These are phyloP conservation scores for Alternaria sp. DNA, from an alignment of 2,329 filamentous ascomycete genomes.

Conservation along the genomic window DNA sequence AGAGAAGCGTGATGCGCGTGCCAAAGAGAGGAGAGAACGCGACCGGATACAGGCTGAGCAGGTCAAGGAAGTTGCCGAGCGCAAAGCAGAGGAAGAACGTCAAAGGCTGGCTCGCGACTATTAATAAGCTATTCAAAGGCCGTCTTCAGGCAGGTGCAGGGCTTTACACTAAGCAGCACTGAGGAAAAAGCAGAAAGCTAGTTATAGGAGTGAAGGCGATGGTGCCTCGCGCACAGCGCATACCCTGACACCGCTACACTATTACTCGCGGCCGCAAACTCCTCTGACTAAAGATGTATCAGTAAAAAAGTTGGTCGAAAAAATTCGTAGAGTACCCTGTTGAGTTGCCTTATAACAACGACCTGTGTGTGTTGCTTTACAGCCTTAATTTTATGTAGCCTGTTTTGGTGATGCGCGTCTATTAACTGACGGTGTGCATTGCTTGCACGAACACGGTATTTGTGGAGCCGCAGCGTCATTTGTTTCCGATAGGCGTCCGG, in stretches of 20 bases:
- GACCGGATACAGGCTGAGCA: background rate
- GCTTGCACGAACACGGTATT: too few relatives aligned
- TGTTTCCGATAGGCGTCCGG: too few relatives aligned
- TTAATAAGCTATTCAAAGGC: background rate
- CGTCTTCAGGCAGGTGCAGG: background rate
- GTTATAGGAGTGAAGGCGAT: background rate
- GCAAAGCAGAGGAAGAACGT: background rate
- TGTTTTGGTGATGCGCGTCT: background rate
- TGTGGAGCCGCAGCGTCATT: too few relatives aligned
- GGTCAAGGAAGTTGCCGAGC: background rate
- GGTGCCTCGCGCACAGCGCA: background rate
- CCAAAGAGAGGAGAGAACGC: background rate
- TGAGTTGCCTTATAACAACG: too few relatives aligned
- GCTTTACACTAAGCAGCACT: background rate
- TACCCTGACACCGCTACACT: background rate
- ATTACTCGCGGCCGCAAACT: background rate
- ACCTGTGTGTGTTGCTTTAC: too few relatives aligned
- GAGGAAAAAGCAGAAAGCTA: background rate
- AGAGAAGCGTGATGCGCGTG: background rate
- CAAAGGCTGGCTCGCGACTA: background rate
- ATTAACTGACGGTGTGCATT: too few relatives aligned
- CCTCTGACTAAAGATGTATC: background rate
- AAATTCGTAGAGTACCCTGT: too few relatives aligned
- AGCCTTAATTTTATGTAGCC: too few relatives aligned
- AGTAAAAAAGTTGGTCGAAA: fast-evolving